A percentile compares a stretch with the other conserved stretches of the same genome.
phyloP scores from a whole-genome alignment of 1,139 yeast species.

The Yamadazyma triangularis region DNA sequence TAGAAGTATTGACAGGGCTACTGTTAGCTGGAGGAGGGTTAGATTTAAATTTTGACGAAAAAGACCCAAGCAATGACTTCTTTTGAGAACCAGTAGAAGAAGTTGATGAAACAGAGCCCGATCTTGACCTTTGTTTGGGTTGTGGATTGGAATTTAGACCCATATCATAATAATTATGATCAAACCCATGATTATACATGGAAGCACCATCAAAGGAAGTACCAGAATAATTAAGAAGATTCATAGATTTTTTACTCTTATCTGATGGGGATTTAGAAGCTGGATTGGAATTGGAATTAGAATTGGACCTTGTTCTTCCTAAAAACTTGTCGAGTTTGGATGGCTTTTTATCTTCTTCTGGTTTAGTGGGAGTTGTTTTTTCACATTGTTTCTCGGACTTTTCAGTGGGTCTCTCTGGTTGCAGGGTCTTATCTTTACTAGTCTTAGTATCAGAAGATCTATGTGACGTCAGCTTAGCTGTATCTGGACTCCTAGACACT shows the following conservation, averaged over 20 bases:
- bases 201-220: slow-evolving; percentile 12
- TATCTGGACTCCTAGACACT: no score
- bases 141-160: slow-evolving; percentile 3
- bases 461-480: no score
- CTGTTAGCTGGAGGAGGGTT: slow-evolving; percentile 1
- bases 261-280: no score
- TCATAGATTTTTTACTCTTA: slow-evolving; percentile 10
- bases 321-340: slow-evolving; percentile 12
- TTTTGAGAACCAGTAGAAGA: slow-evolving; percentile 17
- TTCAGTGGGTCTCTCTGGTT: no score
- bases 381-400: neutral
- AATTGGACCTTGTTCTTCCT: slow-evolving; percentile 8
- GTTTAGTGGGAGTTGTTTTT: neutral
- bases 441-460: no score
- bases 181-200: slow-evolving; percentile 9
- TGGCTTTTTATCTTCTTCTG: slow-evolving; percentile 3
- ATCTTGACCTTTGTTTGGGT: slow-evolving; percentile 10
- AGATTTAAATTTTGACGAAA: slow-evolving; percentile 53
- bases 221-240: slow-evolving; percentile 11
- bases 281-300: slow-evolving; percentile 4
- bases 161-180: slow-evolving; percentile 6
- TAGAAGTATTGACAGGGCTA: slow-evolving; percentile 3
- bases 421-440: no score
- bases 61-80: slow-evolving; percentile 43
- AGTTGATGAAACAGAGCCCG: slow-evolving; percentile 11